Percentiles rank a stretch among this genome's conserved stretches.
phyloP scores from a whole-genome alignment of 1,284 basidiomycete species.

The Apiotrichum brassicae region DNA sequence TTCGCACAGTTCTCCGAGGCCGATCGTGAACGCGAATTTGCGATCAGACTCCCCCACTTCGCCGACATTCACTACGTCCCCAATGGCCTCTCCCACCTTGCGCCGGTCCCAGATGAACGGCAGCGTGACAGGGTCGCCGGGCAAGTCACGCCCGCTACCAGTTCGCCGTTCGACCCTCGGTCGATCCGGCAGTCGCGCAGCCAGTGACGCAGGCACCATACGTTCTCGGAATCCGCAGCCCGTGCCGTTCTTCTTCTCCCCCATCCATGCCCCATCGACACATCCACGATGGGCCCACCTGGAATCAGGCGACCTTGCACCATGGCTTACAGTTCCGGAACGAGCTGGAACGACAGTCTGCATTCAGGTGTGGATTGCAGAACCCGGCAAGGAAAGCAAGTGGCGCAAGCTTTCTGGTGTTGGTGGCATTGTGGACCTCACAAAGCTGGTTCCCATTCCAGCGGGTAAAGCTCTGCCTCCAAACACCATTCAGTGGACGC shows the following conservation, averaged over 20 bases:
- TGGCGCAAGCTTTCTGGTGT: constrained; percentile 6
- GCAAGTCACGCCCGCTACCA: background rate
- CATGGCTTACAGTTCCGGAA: constrained; percentile 34
- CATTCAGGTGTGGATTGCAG: constrained; percentile 41
- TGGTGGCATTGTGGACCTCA: constrained; percentile 7
- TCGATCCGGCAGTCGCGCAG: background rate
- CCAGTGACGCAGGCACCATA: background rate
- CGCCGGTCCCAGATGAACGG: constrained; percentile 3
- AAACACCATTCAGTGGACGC: constrained; percentile 32
- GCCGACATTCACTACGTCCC: background rate
- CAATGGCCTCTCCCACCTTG: background rate
- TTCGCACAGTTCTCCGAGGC: background rate
- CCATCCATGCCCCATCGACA: constrained; percentile 39
- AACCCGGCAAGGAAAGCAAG: background rate
- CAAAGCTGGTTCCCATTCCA: constrained; percentile 2
- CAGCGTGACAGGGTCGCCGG: background rate
- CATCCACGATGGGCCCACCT: constrained; percentile 39
- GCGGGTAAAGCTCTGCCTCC: constrained; percentile 7
- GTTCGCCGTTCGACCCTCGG: constrained; percentile 12
- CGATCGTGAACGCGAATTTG: background rate
- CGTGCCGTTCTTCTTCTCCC: constrained; percentile 45
- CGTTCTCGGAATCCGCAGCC: background rate
- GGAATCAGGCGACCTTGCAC: constrained; percentile 38
- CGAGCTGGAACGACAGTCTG: constrained; percentile 21
- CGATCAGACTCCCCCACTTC: background rate